Conservation (phyloP, 345 rosid genomes). For the Lumnitzera racemosa region DNA sequence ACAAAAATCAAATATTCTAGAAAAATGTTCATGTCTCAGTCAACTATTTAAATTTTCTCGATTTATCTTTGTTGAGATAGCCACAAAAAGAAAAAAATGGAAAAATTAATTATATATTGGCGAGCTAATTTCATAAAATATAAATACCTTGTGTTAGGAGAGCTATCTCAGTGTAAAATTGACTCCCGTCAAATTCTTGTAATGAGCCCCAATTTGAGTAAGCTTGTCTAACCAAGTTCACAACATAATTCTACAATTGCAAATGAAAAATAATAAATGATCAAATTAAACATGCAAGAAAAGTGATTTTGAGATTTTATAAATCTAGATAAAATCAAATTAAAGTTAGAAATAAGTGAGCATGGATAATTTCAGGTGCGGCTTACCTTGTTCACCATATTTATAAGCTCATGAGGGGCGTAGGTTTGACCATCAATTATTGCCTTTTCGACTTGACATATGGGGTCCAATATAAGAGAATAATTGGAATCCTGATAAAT, state of each 20-base stretch:
- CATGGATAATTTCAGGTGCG: too few species aligned
- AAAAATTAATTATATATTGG: too few species aligned
- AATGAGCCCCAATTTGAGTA: slow-evolving; percentile 40
- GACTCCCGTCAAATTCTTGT: slow-evolving; percentile 34
- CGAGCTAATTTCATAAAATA: background rate
- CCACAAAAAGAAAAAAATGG: too few species aligned
- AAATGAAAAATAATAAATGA: background rate
- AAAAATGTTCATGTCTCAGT: too few species aligned
- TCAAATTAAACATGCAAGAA: background rate
- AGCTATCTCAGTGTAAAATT: slow-evolving; percentile 25
- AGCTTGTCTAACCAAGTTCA: slow-evolving; percentile 52
- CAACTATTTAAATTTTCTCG: too few species aligned
- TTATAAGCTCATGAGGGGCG: slow-evolving; percentile 21
- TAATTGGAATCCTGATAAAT: slow-evolving; percentile 24
- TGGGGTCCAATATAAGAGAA: slow-evolving; percentile 44
- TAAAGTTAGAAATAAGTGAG: background rate
- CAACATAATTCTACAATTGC: slow-evolving; percentile 31
- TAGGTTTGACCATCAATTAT: slow-evolving; percentile 35
- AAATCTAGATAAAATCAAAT: too few species aligned
- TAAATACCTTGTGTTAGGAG: slow-evolving; percentile 52
- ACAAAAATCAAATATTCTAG: too few species aligned
- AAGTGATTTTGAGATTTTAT: background rate
- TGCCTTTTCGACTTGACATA: slow-evolving; percentile 55
- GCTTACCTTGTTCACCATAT: slow-evolving; percentile 31
- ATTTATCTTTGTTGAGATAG: too few species aligned